Base-by-base conservation (phyloP, 345 rosid species). In the Eucalyptus albens region DNA sequence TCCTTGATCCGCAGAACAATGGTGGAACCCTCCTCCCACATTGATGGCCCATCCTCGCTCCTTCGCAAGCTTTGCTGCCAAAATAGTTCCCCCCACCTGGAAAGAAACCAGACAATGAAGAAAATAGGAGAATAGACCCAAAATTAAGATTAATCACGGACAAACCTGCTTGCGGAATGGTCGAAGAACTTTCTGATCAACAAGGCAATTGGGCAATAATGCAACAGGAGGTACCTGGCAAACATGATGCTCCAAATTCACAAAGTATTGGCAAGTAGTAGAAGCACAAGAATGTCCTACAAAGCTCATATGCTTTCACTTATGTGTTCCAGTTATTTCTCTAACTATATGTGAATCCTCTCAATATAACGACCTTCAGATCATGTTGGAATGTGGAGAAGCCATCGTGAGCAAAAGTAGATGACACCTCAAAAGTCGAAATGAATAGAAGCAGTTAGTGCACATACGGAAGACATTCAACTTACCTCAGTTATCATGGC, bases 1-100 rank as follows among this genome's bases (percentile, higher is more conserved):
- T 91, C 99, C 99, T 86, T 90, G 94, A 88, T 91, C 94, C 8
- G 96, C 94, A 89, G 93, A 95, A 91, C 99, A 97, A 91, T 97
- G 99, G 95, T 97, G 99, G 91, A 97, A 97, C 88, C 99, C 99
- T 91, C 99, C 99, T 86, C 99, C 99, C 16, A 97, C 91, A 91
- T 97, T 97, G 87, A 97, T 94, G 50, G 99, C 98, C 99, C 99
- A 97, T 90, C 98, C 98, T 89, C 90, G 96, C 90, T 97, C 97
- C 89, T 90, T 93, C 10, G 99, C 99, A 42, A 97, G 96, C 91
- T 95, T 97, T 51, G 96, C 99, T 15, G 99, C 99, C 92, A 97
- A 89, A 89, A 97, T 92, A 53, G 99, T 97, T 87, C 99, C 99
- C 90, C 99, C 99, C 47, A 95, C 99, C 99, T 97, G 91, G 51